Conservation (phyloP, 352 stramenopile species). For the Saprolegnia parasitica region DNA sequence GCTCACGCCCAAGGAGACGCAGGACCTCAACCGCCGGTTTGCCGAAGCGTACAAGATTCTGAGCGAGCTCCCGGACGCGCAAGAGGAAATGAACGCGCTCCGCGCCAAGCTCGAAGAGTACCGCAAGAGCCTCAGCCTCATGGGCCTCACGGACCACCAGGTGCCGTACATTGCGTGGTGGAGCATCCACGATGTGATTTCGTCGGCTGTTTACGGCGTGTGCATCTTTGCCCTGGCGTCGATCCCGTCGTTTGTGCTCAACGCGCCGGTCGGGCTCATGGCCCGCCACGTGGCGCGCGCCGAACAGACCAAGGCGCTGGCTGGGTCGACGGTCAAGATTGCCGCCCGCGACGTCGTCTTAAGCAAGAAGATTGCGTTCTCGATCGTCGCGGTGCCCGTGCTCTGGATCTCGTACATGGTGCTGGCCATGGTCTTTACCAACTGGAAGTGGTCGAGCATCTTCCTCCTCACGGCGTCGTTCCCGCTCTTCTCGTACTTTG, state of each 20-base stretch:
- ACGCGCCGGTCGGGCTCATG: slow-evolving; percentile 84
- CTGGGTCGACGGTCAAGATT: slow-evolving; percentile 90
- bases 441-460: slow-evolving; percentile 86
- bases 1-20: slow-evolving; percentile 84
- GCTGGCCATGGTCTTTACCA: slow-evolving; percentile 68
- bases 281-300: slow-evolving; percentile 68
- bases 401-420: slow-evolving; percentile 86
- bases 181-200: slow-evolving; percentile 85
- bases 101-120: slow-evolving; percentile 82
- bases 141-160: slow-evolving; percentile 90
- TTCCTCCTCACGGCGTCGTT: slow-evolving; percentile 71
- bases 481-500: slow-evolving; percentile 85
- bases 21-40: slow-evolving; percentile 89
- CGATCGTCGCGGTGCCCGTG: slow-evolving; percentile 83
- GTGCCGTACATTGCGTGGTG: slow-evolving; percentile 84
- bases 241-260: slow-evolving; percentile 88
- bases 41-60: slow-evolving; percentile 86
- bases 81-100: slow-evolving; percentile 53
- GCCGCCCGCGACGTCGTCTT: slow-evolving; percentile 84
- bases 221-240: slow-evolving; percentile 86
- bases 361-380: slow-evolving; percentile 93
- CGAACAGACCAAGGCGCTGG: slow-evolving; percentile 78
- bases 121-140: slow-evolving; percentile 73
- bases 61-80: slow-evolving; percentile 54
- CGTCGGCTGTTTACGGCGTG: slow-evolving; percentile 78